These are phyloP conservation scores for Schizopora paradoxa DNA, from an alignment of 1,284 basidiomycete species.

Conservation along the genomic window DNA sequence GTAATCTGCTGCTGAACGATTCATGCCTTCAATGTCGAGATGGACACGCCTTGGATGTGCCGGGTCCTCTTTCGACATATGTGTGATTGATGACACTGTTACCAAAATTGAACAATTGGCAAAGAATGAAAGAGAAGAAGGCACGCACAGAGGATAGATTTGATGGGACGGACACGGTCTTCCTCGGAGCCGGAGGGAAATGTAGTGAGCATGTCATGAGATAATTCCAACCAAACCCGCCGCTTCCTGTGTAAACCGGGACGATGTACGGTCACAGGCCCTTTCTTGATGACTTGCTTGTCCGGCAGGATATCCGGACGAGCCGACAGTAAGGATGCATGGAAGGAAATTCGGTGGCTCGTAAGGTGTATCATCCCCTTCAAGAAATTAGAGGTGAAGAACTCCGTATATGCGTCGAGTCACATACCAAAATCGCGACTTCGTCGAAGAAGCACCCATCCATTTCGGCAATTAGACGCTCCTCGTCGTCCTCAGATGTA, in stretches of 20 bases:
- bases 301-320: slow-evolving; percentile 29
- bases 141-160: slow-evolving; percentile 48
- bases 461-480: slow-evolving; percentile 47
- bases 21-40: slow-evolving; percentile 32
- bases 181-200: slow-evolving; percentile 53
- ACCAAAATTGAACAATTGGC: slow-evolving; percentile 20
- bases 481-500: slow-evolving; percentile 38
- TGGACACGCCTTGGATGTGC: slow-evolving; percentile 38
- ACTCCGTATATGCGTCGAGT: slow-evolving; percentile 6
- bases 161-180: slow-evolving; percentile 48
- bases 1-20: slow-evolving; percentile 23
- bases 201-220: slow-evolving; percentile 55
- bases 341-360: slow-evolving; percentile 60
- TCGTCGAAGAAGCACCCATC: slow-evolving; percentile 48
- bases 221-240: slow-evolving; percentile 64
- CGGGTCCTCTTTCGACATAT: slow-evolving; percentile 39
- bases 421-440: slow-evolving; percentile 43
- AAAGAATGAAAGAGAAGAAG: not conserved
- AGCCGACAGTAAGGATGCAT: slow-evolving; percentile 53
- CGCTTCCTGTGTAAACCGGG: slow-evolving; percentile 38
- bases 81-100: slow-evolving; percentile 39
- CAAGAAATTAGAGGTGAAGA: slow-evolving; percentile 12
- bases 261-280: slow-evolving; percentile 47
- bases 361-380: slow-evolving; percentile 63
- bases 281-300: slow-evolving; percentile 42